Percentiles rank a stretch among this genome's conserved stretches.
phyloP scores from a whole-genome alignment of 306 rosid species.

The Vicia sativa region DNA sequence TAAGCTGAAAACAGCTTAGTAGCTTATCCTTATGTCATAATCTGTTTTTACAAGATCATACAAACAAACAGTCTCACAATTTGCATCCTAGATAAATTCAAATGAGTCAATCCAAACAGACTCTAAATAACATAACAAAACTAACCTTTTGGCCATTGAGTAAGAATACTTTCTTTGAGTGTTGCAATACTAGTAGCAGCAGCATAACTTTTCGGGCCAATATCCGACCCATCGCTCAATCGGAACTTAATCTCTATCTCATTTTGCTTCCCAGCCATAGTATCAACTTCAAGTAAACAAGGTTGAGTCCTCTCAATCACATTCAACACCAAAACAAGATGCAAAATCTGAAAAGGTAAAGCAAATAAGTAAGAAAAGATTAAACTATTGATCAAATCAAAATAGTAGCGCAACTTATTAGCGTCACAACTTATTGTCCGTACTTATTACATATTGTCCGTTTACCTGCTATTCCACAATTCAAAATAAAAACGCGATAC shows the following conservation, averaged over 20 bases:
- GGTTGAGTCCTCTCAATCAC: constrained; percentile 11
- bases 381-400: constrained; percentile 12
- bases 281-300: constrained; percentile 1
- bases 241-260: constrained; percentile 84
- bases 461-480: too few relatives aligned
- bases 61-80: background rate
- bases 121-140: background rate
- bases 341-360: constrained; percentile 29
- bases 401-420: background rate
- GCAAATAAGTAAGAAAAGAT: background rate
- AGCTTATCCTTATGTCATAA: background rate
- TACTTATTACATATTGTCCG: too few relatives aligned
- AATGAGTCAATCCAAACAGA: background rate
- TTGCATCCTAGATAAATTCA: too few relatives aligned
- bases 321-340: constrained; percentile 27
- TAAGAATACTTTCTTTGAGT: constrained; percentile 78
- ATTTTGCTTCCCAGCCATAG: constrained; percentile 76
- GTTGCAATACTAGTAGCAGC: constrained; percentile 73
- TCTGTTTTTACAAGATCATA: background rate
- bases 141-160: constrained; percentile 95
- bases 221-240: constrained; percentile 85
- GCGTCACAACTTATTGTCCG: too few relatives aligned
- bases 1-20: background rate
- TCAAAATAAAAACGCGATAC: background rate
- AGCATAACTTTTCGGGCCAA: constrained; percentile 80